phyloP scores from a whole-genome alignment of 805 yeast species.

The Metschnikowia bowlesiae region DNA sequence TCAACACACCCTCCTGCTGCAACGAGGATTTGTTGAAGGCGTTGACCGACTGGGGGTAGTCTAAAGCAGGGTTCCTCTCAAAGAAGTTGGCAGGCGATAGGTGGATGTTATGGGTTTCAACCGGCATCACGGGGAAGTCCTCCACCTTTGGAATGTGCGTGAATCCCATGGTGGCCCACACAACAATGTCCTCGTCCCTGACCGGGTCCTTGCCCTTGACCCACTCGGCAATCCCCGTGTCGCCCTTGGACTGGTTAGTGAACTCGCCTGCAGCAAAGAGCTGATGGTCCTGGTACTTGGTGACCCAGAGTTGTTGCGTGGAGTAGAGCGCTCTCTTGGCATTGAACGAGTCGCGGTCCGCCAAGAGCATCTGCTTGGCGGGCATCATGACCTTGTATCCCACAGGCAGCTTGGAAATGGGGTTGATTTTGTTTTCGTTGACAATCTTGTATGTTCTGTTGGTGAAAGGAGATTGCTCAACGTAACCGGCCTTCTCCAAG shows the following conservation, averaged over 20 bases:
- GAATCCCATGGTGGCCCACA: conserved; percentile 79
- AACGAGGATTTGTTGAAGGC: conserved; percentile 59
- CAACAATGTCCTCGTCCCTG: conserved; percentile 70
- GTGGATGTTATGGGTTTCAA: conserved; percentile 63
- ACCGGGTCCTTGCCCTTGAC: conserved; percentile 63
- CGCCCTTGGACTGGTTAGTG: conserved; percentile 71
- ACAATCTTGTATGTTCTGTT: conserved; percentile 71
- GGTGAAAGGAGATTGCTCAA: conserved; percentile 73
- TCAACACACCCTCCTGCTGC: conserved; percentile 21
- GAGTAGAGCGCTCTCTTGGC: conserved; percentile 70
- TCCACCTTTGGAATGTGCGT: conserved; percentile 81
- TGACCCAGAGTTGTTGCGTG: conserved; percentile 77
- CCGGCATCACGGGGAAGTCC: conserved; percentile 90
- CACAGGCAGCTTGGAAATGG: conserved; percentile 65
- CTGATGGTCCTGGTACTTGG: conserved; percentile 69
- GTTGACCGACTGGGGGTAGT: conserved; percentile 68
- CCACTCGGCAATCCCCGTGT: conserved; percentile 70
- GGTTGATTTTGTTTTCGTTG: conserved; percentile 68
- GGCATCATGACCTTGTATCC: conserved; percentile 73
- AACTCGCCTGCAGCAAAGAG: conserved; percentile 80
- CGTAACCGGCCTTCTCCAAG: conserved; percentile 65
- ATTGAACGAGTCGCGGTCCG: conserved; percentile 58
- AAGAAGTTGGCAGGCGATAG: conserved; percentile 73
- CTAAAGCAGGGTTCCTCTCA: conserved; percentile 72
- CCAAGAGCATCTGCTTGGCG: conserved; percentile 72